Evolutionary conservation across 371 early-diverging fungal genomes (phyloP).

Genomic region (Apophysomyces ossiformis): DNA sequence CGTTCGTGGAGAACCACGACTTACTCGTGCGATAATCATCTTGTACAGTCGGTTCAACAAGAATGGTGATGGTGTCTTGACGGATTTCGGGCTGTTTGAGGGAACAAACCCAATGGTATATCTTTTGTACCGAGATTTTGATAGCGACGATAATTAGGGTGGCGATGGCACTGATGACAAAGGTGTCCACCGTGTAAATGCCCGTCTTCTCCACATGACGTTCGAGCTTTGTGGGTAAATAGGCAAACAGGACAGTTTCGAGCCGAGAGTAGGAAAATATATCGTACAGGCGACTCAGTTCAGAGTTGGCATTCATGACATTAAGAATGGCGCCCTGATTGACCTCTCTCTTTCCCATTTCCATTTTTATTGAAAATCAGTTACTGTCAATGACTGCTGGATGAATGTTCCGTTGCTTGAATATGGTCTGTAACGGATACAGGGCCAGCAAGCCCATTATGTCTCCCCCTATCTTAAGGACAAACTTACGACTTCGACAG

Average conservation of each 20-base stretch:
- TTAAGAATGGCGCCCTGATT: not conserved
- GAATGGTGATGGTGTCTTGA: conserved; percentile 18
- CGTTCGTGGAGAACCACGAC: not conserved
- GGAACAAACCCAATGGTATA: not conserved
- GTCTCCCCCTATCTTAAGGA: no score
- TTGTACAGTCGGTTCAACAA: conserved; percentile 25
- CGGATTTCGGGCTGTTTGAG: not conserved
- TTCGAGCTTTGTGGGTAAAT: conserved; percentile 30
- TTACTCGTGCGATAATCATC: conserved; percentile 34
- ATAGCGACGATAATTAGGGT: conserved; percentile 30
- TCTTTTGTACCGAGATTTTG: conserved; percentile 18
- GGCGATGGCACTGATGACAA: conserved; percentile 33
- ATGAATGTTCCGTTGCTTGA: no score
- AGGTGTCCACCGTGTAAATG: conserved; percentile 41
- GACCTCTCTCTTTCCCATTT: no score
- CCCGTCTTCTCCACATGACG: conserved; percentile 30
- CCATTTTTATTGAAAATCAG: no score
- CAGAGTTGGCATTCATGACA: not conserved
- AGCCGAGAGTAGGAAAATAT: conserved; percentile 35
- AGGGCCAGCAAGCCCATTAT: no score
- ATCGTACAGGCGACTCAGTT: conserved; percentile 23
- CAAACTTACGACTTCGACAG: no score
- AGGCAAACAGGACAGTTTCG: conserved; percentile 37
- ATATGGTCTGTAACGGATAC: no score
- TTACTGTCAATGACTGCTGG: no score